These are phyloP conservation scores for Crepidotus sp. DNA, from an alignment of 1,284 basidiomycete genomes.

Conservation along the genomic window DNA sequence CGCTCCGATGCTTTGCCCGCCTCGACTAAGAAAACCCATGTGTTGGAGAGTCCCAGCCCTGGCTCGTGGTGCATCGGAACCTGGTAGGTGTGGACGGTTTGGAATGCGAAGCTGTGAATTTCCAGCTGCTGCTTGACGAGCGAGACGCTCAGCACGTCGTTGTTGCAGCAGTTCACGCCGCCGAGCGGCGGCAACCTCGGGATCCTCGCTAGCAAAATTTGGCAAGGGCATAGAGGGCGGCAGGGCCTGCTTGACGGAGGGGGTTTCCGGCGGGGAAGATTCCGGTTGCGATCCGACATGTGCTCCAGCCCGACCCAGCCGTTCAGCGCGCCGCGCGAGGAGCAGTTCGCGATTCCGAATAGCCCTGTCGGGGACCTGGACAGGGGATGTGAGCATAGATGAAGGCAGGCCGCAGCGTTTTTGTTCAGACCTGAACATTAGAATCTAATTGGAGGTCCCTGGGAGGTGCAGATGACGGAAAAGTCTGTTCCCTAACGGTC, in stretches of 20 bases:
- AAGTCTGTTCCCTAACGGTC: too few relatives aligned
- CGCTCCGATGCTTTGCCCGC: too few relatives aligned
- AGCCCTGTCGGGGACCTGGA: too few relatives aligned
- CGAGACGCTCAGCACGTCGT: constrained; percentile 14
- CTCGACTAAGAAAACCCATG: too few relatives aligned
- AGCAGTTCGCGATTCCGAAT: neutral
- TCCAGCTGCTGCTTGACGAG: constrained; percentile 3
- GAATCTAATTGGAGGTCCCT: too few relatives aligned
- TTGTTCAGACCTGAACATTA: neutral
- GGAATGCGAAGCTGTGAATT: neutral
- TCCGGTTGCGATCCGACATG: neutral
- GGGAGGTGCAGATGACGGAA: neutral
- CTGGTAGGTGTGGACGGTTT: neutral
- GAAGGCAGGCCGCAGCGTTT: neutral
- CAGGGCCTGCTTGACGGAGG: too few relatives aligned
- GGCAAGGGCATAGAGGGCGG: neutral
- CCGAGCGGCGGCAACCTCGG: neutral
- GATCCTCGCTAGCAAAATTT: neutral
- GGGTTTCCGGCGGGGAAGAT: neutral
- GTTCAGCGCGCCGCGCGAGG: constrained; percentile 6
- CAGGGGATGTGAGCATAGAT: neutral
- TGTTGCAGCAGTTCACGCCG: constrained; percentile 4
- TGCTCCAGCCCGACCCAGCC: neutral
- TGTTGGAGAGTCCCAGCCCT: too few relatives aligned
- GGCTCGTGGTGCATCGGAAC: too few relatives aligned